A percentile compares a stretch with the other conserved stretches of the same genome.
These are phyloP conservation scores for Amyloporia xantha DNA, from an alignment of 768 basidiomycete genomes.

Conservation along the genomic window DNA sequence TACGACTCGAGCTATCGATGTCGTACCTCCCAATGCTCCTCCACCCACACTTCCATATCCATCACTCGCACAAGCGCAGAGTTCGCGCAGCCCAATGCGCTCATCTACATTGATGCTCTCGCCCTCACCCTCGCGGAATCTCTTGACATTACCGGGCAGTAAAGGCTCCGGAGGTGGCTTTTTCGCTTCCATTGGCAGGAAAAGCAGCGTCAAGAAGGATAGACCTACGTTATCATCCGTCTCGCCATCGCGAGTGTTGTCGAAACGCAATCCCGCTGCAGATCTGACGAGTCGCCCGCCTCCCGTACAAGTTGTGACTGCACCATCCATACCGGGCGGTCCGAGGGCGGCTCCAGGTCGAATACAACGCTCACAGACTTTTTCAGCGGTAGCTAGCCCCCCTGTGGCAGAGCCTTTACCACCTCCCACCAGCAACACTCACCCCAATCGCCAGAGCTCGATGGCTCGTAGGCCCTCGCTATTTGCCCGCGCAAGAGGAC, in stretches of 20 bases:
- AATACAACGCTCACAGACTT: conserved; percentile 60
- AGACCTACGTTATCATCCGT: conserved; percentile 20
- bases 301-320: conserved; percentile 25
- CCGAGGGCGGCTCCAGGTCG: conserved; percentile 62
- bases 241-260: conserved; percentile 30
- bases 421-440: conserved; percentile 19
- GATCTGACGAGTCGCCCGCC: conserved; percentile 27
- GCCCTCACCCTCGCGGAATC: conserved; percentile 26
- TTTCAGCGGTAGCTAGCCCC: conserved; percentile 32
- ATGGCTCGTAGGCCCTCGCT: conserved; percentile 24
- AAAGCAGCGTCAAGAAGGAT: conserved; percentile 48
- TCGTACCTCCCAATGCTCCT: conserved; percentile 46
- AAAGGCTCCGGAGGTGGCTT: conserved; percentile 50
- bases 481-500: conserved; percentile 19
- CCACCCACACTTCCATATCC: conserved; percentile 67
- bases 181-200: conserved; percentile 70
- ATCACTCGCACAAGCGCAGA: conserved; percentile 43
- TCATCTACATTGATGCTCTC: conserved; percentile 31
- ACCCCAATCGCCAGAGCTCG: conserved; percentile 26
- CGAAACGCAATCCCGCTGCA: conserved; percentile 30
- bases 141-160: conserved; percentile 21
- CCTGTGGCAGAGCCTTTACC: conserved; percentile 20
- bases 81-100: conserved; percentile 23
- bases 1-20: conserved; percentile 39
- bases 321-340: conserved; percentile 64